Evolutionary conservation across 2,329 filamentous ascomycete species (phyloP).

Genomic region (Aurifilum marmelostoma): DNA sequence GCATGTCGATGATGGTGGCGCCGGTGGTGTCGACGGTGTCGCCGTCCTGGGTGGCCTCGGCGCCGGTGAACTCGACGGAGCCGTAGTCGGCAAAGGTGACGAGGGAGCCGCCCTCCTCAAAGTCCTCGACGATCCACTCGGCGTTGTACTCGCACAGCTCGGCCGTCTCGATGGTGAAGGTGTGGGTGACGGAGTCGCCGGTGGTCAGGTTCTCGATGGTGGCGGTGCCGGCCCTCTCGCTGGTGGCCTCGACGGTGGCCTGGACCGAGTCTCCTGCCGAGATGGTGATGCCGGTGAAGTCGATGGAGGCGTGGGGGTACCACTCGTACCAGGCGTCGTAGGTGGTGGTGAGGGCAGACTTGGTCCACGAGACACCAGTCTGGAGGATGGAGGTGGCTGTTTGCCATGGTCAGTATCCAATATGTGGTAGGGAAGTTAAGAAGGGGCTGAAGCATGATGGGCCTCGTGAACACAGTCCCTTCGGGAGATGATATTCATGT

Average conservation of each 20-base stretch:
- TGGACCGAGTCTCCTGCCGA: slow-evolving; percentile 30
- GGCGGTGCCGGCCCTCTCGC: slow-evolving; percentile 46
- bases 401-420: not conserved
- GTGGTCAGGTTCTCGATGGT: slow-evolving; percentile 51
- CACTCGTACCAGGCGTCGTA: slow-evolving; percentile 65
- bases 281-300: slow-evolving; percentile 30
- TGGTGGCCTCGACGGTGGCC: slow-evolving; percentile 40
- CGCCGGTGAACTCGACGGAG: slow-evolving; percentile 47
- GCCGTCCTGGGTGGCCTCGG: slow-evolving; percentile 36
- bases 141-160: slow-evolving; percentile 58
- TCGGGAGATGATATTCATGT: no score
- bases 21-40: slow-evolving; percentile 37
- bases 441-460: no score
- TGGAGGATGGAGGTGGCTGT: slow-evolving; percentile 52
- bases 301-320: slow-evolving; percentile 55
- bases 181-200: slow-evolving; percentile 54
- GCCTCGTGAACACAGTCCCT: no score
- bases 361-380: slow-evolving; percentile 58
- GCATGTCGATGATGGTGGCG: slow-evolving; percentile 10
- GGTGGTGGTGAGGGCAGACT: slow-evolving; percentile 43
- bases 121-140: slow-evolving; percentile 67
- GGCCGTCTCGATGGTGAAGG: slow-evolving; percentile 47
- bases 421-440: no score
- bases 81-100: slow-evolving; percentile 52
- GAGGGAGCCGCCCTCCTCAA: slow-evolving; percentile 41